Conservation (phyloP, 352 stramenopile species). For the Pythium volutum region DNA sequence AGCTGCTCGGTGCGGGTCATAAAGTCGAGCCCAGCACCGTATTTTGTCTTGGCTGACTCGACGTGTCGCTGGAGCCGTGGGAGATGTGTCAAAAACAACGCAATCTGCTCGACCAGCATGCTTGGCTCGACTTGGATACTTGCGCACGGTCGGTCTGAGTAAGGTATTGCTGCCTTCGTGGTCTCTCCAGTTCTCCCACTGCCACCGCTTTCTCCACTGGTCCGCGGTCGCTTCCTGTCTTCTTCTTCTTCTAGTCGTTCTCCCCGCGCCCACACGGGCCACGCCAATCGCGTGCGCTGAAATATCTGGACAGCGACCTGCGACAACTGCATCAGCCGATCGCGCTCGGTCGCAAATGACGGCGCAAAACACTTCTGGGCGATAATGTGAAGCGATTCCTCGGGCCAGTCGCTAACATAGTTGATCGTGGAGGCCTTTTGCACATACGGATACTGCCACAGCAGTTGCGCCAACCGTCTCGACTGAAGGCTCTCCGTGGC, state of each 20-base stretch:
- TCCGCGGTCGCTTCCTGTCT: not conserved
- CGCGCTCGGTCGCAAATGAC: slow-evolving; percentile 23
- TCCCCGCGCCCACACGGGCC: not conserved
- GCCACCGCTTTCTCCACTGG: not conserved
- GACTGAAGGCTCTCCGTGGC: not conserved
- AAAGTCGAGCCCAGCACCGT: slow-evolving; percentile 39
- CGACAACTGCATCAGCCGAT: slow-evolving; percentile 34
- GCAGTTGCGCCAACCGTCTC: slow-evolving; percentile 19
- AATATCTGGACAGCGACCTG: slow-evolving; percentile 45
- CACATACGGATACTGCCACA: slow-evolving; percentile 44
- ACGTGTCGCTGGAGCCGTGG: slow-evolving; percentile 31
- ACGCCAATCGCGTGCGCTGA: slow-evolving; percentile 19
- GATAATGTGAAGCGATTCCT: slow-evolving; percentile 38
- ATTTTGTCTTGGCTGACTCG: slow-evolving; percentile 33
- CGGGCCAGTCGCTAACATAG: slow-evolving; percentile 41
- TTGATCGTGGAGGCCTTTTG: slow-evolving; percentile 39
- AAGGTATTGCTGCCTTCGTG: not conserved
- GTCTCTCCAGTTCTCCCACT: not conserved
- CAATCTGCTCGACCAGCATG: slow-evolving; percentile 59
- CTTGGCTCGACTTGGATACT: slow-evolving; percentile 35
- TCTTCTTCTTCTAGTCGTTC: not conserved
- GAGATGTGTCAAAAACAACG: slow-evolving; percentile 35
- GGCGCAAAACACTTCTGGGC: slow-evolving; percentile 40
- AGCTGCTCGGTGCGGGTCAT: slow-evolving; percentile 54
- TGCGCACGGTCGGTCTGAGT: slow-evolving; percentile 9